A percentile compares a stretch with the other conserved stretches of the same genome.
Conservation (phyloP, 805 yeast species). For the Yarrowia hollandica region DNA sequence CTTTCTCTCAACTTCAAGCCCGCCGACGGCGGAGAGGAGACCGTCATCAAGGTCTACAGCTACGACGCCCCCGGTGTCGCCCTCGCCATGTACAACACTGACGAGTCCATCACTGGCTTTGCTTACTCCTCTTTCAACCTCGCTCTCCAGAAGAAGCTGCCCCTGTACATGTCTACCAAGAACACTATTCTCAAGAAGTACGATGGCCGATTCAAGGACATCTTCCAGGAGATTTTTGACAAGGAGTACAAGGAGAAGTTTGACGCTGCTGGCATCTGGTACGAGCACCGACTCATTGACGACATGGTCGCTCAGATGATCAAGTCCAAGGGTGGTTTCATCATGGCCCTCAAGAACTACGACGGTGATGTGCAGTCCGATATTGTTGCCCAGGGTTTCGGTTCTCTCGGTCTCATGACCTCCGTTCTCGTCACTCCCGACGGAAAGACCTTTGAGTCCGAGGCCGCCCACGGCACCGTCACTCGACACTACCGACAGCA, state of each 20-base stretch:
- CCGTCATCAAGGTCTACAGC: constrained; percentile 59
- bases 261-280: constrained; percentile 85
- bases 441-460: constrained; percentile 92
- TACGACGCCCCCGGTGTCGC: constrained; percentile 79
- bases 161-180: constrained; percentile 85
- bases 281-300: constrained; percentile 93
- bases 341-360: constrained; percentile 95
- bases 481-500: constrained; percentile 95
- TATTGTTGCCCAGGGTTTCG: constrained; percentile 97
- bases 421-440: constrained; percentile 96
- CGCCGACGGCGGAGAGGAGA: constrained; percentile 56
- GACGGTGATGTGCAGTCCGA: constrained; percentile 98
- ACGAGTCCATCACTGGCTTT: constrained; percentile 83
- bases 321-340: constrained; percentile 91
- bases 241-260: constrained; percentile 65
- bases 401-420: constrained; percentile 95
- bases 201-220: constrained; percentile 95
- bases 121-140: constrained; percentile 90
- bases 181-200: constrained; percentile 92
- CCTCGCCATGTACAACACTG: constrained; percentile 93
- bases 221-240: constrained; percentile 79
- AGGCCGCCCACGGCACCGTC: constrained; percentile 99
- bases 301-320: constrained; percentile 99
- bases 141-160: constrained; percentile 76
- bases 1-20: constrained; percentile 78